Evolutionary conservation across 2,329 filamentous ascomycete genomes (phyloP), one percentile per base, ranked within the genome.

Genomic region (Colletotrichum neosansevieriae): DNA sequence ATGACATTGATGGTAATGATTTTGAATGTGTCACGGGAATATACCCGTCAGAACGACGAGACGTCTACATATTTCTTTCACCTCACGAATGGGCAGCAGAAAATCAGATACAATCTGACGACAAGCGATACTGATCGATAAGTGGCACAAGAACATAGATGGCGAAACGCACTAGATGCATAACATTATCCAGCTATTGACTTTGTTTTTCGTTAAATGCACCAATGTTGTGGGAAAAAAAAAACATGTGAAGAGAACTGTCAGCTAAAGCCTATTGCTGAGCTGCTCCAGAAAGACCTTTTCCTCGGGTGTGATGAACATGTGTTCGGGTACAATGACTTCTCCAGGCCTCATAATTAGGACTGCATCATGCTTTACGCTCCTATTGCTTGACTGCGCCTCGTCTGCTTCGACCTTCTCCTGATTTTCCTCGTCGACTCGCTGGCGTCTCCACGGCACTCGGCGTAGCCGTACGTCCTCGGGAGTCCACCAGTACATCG

Each of bases 401-500:
- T 49, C 54, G 6, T 60, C 58, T 2, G n/a, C 19, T 2, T 45
- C 50, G 17, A 49, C 24, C 12, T 50, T 24, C 1, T 24, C 38
- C 19, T 58, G 58, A 2, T 56, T 66, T 6, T 69, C 69, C 56
- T 62, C 21, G 1, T 70, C 40, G 3, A 11, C 15, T 10, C 42
- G 29, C 1, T 49, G 60, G 7, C 63, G 60, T 2, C 47, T 56
- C 66, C 69, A 70, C 0, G 67, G 69, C 13, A 45, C 58, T 2
- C 50, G 29, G 54, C 58, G 56, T 4, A 49, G 15, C 44, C 58
- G 49, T 0, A 70, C 29, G 17, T 79, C 75, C 34, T 74, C 77
- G 1, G 86, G 81, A 1, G 87, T 86, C 88, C 88, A 93, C 91
- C 91, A 94, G 75, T 92, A 93, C 2, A 86, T 71, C 0, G 92